Percentiles rank a stretch among this genome's conserved stretches.
These are phyloP conservation scores for Chaetomium olivaceum DNA, from an alignment of 2,329 filamentous ascomycete genomes.

Conservation along the genomic window DNA sequence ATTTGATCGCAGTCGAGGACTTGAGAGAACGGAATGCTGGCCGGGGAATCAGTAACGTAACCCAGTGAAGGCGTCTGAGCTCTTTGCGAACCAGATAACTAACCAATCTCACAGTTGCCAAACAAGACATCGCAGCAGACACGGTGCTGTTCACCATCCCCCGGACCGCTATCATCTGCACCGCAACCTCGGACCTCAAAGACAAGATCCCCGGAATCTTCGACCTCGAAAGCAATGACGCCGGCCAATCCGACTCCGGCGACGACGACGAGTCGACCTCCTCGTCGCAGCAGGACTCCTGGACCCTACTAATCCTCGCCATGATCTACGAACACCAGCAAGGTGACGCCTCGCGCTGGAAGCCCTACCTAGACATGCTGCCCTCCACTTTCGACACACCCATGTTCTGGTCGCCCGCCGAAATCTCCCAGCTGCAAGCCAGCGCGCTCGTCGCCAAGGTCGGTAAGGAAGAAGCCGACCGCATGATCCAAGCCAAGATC, in stretches of 20 bases:
- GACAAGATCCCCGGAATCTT: slow-evolving; percentile 58
- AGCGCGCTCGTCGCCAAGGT: slow-evolving; percentile 77
- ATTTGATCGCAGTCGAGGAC: slow-evolving; percentile 53
- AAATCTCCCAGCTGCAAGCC: slow-evolving; percentile 72
- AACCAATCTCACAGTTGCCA: slow-evolving; percentile 60
- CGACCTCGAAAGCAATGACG: slow-evolving; percentile 36
- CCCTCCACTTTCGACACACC: slow-evolving; percentile 74
- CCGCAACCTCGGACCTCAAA: slow-evolving; percentile 69
- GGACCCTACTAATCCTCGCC: slow-evolving; percentile 67
- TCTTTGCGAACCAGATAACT: not conserved
- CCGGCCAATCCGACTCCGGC: slow-evolving; percentile 43
- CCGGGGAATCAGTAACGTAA: slow-evolving; percentile 53
- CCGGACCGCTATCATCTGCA: slow-evolving; percentile 67
- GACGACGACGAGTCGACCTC: slow-evolving; percentile 38
- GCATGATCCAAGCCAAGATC: slow-evolving; percentile 62
- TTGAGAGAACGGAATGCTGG: slow-evolving; percentile 53
- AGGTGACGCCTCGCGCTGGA: slow-evolving; percentile 66
- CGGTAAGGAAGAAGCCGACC: slow-evolving; percentile 70
- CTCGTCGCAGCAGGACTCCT: slow-evolving; percentile 49
- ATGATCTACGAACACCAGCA: slow-evolving; percentile 75
- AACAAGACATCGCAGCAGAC: slow-evolving; percentile 67
- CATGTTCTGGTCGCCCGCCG: slow-evolving; percentile 80
- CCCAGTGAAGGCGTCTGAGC: not conserved
- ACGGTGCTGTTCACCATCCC: slow-evolving; percentile 81
- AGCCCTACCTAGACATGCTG: slow-evolving; percentile 74